Base-by-base conservation (phyloP, 768 basidiomycete genomes). In the Boletus subcaerulescens region DNA sequence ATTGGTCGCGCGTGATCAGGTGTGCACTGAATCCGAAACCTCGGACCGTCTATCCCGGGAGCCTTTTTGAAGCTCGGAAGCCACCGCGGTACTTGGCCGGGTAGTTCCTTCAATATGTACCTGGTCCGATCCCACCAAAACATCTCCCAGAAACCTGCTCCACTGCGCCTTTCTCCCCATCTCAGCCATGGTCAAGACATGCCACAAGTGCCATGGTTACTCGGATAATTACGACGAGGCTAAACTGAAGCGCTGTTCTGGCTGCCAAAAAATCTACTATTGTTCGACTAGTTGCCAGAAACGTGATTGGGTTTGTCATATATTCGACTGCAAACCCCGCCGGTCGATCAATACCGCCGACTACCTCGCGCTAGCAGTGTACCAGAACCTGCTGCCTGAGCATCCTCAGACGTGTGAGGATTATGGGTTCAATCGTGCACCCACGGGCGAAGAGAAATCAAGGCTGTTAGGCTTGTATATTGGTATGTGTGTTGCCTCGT, bases 321-420 rank as follows among this genome's bases (percentile, higher is more conserved):
- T 55, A 36, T 55, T 55, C 42, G 40, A 47, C 26, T 54, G 53
- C 46, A 54, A 55, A 5, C 53, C 47, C 8, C 46, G 53, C 12
- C 46, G 46, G n/a, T 33, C 46, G 33, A 20, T 54, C 46, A 48
- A 43, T 20, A 54, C 53, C 15, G 39, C 53, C 40, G 24, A 54
- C 24, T 29, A 54, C 32, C 42, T 55, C 3, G 47, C 53, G 1
- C 35, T 18, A 12, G 47, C 47, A 31, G 47, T 48, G 8, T 10
- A 10, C 18, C 20, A 11, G 41, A n/a, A 44, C 42, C 15, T 31
- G 17, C 15, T 55, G 10, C 53, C 53, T 4, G 47, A 48, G 11
- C 47, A 55, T 6, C 26, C 26, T 1, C 41, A 55, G 24, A 49
- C 53, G 1, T 49, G 47, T 26, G 26, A n/a, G 1, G 53, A 48